A percentile compares a stretch with the other conserved stretches of the same genome.
Evolutionary conservation across 1,284 basidiomycete genomes (phyloP).

Genomic region (Agroathelia rolfsii): DNA sequence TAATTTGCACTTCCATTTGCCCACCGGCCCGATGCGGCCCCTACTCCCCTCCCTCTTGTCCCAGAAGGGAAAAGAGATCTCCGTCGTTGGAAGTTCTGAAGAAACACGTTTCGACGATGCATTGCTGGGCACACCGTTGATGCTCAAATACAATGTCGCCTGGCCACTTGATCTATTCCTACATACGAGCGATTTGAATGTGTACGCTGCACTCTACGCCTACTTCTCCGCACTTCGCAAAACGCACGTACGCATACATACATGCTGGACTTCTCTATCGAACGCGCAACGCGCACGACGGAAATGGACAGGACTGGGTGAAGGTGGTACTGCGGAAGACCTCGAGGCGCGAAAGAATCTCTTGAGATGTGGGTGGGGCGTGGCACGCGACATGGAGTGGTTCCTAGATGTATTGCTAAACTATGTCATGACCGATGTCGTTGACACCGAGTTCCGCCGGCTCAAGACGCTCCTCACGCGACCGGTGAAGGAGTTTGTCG

Average conservation of each 20-base stretch:
- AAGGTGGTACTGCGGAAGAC: conserved; percentile 73
- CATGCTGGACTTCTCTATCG: conserved; percentile 76
- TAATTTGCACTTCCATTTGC: conserved; percentile 62
- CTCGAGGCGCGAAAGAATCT: conserved; percentile 52
- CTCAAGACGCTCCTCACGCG: conserved; percentile 49
- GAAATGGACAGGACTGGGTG: conserved; percentile 77
- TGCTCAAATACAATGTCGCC: conserved; percentile 57
- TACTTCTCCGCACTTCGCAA: conserved; percentile 79
- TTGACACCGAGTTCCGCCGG: conserved; percentile 73
- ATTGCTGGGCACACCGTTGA: conserved; percentile 70
- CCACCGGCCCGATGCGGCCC: conserved; percentile 69
- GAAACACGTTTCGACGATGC: conserved; percentile 57
- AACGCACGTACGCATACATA: conserved; percentile 70
- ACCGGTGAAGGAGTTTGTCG: conserved; percentile 16
- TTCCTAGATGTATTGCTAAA: conserved; percentile 76
- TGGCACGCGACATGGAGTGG: conserved; percentile 83
- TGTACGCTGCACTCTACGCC: conserved; percentile 72
- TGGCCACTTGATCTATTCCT: conserved; percentile 91
- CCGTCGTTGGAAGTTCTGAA: conserved; percentile 27
- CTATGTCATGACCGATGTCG: conserved; percentile 84
- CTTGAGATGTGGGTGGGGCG: conserved; percentile 75
- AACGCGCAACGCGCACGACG: conserved; percentile 74
- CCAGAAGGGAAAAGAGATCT: conserved; percentile 23
- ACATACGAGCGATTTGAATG: conserved; percentile 60
- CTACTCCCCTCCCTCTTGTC: conserved; percentile 54